Conservation (phyloP, 305 asterid species). For the Rubia peregrina region DNA sequence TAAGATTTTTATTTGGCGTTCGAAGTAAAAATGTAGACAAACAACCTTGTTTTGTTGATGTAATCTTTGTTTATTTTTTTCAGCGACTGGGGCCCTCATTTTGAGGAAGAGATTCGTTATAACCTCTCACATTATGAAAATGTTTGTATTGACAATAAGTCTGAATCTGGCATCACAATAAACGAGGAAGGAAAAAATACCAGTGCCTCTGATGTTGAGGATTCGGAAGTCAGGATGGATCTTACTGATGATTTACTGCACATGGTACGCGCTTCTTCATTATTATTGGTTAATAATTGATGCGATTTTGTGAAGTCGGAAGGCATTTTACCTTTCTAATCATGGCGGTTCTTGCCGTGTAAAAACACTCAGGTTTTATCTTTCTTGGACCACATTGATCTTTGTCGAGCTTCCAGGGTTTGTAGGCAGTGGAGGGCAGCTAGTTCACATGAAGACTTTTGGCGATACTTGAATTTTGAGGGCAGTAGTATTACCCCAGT, state of each 20-base stretch:
- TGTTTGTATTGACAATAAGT: conserved; percentile 25
- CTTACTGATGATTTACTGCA: conserved; percentile 92
- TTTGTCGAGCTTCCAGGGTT: conserved; percentile 87
- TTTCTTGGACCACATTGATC: conserved; percentile 80
- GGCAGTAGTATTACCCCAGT: conserved; percentile 49
- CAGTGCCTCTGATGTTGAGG: conserved; percentile 34
- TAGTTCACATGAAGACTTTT: conserved; percentile 95
- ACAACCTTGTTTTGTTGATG: conserved; percentile 4
- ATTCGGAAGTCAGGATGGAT: conserved; percentile 73
- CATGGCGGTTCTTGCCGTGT: neutral
- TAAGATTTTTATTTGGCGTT: neutral
- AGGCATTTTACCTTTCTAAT: neutral
- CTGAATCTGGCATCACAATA: conserved; percentile 24
- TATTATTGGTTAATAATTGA: neutral
- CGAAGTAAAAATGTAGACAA: neutral
- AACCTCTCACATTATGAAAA: conserved; percentile 28
- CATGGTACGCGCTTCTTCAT: conserved; percentile 39
- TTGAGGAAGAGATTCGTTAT: conserved; percentile 35
- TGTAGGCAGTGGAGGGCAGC: conserved; percentile 97
- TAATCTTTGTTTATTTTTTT: conserved; percentile 14
- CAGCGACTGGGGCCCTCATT: conserved; percentile 51
- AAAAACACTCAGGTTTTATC: conserved; percentile 56
- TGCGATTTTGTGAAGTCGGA: neutral
- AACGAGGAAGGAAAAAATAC: conserved; percentile 31
- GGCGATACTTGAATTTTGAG: conserved; percentile 89